Evolutionary conservation across 768 basidiomycete species (phyloP).

Genomic region (Daedaleopsis sinensis): DNA sequence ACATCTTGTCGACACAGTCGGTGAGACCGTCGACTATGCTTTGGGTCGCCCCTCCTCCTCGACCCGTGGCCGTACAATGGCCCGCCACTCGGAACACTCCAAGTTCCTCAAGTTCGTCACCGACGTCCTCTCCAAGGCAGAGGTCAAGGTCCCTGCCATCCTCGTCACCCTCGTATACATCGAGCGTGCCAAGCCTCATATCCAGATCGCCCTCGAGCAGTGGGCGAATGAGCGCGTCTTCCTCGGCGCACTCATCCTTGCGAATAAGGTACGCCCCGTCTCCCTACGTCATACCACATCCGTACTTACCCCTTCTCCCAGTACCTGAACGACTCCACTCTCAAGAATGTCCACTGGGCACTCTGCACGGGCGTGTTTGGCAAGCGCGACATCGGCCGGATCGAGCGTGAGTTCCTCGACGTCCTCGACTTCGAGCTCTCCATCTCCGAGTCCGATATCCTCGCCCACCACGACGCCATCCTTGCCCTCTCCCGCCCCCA

Average conservation of each 20-base stretch:
- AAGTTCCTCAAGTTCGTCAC: constrained; percentile 67
- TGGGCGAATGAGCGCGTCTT: constrained; percentile 92
- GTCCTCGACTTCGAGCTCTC: constrained; percentile 77
- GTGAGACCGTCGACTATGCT: constrained; percentile 76
- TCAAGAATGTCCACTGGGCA: constrained; percentile 92
- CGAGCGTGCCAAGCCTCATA: constrained; percentile 73
- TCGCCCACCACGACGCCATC: constrained; percentile 46
- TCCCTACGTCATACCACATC: constrained; percentile 11
- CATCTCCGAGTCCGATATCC: constrained; percentile 64
- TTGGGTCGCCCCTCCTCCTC: constrained; percentile 68
- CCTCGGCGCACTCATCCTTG: constrained; percentile 85
- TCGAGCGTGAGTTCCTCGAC: constrained; percentile 81
- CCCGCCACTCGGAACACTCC: constrained; percentile 53
- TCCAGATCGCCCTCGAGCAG: constrained; percentile 80
- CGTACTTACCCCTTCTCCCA: constrained; percentile 29
- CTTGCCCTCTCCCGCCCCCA: constrained; percentile 34
- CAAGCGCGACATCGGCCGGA: constrained; percentile 78
- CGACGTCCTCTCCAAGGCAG: constrained; percentile 71
- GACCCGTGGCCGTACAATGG: constrained; percentile 47
- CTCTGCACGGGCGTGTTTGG: constrained; percentile 83
- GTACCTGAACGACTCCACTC: constrained; percentile 87
- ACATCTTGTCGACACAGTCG: constrained; percentile 67
- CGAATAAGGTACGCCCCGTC: constrained; percentile 66
- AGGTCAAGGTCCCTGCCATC: constrained; percentile 70
- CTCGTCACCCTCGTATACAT: constrained; percentile 78